Evolutionary conservation across 306 rosid species (phyloP), one percentile per base, ranked within the genome.

Genomic region (Quercus ilex): DNA sequence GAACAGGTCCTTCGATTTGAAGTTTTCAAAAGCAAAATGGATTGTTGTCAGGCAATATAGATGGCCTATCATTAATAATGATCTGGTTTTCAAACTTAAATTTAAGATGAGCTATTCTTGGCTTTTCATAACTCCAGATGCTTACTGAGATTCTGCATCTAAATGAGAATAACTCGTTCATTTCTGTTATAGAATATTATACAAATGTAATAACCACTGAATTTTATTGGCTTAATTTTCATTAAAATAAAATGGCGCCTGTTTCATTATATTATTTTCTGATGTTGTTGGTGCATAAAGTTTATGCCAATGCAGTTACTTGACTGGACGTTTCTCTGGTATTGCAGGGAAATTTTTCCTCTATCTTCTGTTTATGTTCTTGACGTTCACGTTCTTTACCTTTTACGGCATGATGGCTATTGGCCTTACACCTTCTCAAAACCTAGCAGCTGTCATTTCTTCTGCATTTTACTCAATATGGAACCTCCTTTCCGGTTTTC

Each of bases 401-500:
- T 93, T 87, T 70, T 95, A 95, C 76, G 99, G 99, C 80, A 90
- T 92, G 97, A 91, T 92, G 91, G 97, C 99, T 26, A 92, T 95
- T 80, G 98, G 98, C 35, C 90, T 95, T 74, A 92, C 99, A 18
- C 76, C 98, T 57, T 86, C 97, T 26, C 98, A 86, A 69, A 95
- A 91, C 59, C 30, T 95, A 49, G 92, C 99, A 3, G 98, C 99
- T n/a, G 90, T 95, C 38, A 21, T 95, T 79, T 95, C 99, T 65
- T 95, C 99, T 64, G 99, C 99, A 33, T 92, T 92, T 75, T 95
- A 95, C 85, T 92, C 99, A 20, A 46, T 95, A 46, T 95, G 99
- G 98, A 95, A 95, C 85, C 99, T 95, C 52, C 96, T 90, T 80
- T 89, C 98, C 1, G 99, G 99, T 74, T 95, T 95, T 79, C 98